Evolutionary conservation across 768 basidiomycete species (phyloP).

Genomic region (Cyclocybe aegerita): DNA sequence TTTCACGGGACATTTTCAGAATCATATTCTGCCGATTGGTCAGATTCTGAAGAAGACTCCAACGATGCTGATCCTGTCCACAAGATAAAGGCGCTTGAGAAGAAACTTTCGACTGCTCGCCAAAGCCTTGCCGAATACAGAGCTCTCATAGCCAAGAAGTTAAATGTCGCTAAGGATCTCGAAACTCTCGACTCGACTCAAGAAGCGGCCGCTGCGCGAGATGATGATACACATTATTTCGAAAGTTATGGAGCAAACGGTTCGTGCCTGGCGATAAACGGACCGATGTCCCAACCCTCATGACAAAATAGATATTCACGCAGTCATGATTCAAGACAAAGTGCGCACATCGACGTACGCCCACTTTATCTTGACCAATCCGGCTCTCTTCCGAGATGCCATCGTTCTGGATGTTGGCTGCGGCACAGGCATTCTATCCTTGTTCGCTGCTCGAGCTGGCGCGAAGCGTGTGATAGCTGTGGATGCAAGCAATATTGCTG

Average conservation of each 20-base stretch:
- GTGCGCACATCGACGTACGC: conserved; percentile 93
- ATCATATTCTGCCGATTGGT: conserved; percentile 68
- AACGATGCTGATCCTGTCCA: conserved; percentile 29
- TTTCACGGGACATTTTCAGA: conserved; percentile 37
- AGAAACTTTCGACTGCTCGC: conserved; percentile 57
- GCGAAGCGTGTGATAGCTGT: conserved; percentile 90
- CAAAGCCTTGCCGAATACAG: conserved; percentile 66
- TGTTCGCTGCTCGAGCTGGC: conserved; percentile 88
- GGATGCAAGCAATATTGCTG: conserved; percentile 84
- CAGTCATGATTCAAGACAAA: conserved; percentile 95
- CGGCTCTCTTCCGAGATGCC: conserved; percentile 77
- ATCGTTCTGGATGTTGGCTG: conserved; percentile 95
- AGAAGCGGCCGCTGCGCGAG: conserved; percentile 40
- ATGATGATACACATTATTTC: conserved; percentile 95
- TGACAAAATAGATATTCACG: conserved; percentile 77
- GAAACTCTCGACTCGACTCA: conserved; percentile 35
- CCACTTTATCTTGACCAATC: conserved; percentile 83
- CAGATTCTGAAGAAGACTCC: conserved; percentile 66
- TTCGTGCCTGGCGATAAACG: conserved; percentile 26
- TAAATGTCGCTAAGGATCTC: conserved; percentile 45
- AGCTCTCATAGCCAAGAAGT: conserved; percentile 49
- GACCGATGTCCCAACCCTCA: neutral
- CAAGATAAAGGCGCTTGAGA: conserved; percentile 60
- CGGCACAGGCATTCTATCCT: conserved; percentile 89
- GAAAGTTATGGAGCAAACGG: conserved; percentile 88